Percentiles rank a stretch among this genome's conserved stretches.
These are phyloP conservation scores for Fraxinus platypoda DNA, from an alignment of 305 asterid genomes.

Conservation along the genomic window DNA sequence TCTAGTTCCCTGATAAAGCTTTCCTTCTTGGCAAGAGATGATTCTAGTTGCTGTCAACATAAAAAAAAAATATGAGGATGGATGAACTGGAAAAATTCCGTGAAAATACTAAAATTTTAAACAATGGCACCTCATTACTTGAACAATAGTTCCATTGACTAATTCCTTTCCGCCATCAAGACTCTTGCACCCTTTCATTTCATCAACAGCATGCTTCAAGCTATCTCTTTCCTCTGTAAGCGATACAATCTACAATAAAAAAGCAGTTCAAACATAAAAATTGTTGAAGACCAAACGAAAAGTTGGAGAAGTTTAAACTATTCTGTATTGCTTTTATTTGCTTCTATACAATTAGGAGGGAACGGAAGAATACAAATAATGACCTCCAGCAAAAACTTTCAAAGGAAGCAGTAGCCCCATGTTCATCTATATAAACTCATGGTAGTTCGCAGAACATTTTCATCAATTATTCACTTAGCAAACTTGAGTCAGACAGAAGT, in stretches of 20 bases:
- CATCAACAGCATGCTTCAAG: constrained; percentile 46
- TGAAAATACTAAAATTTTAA: constrained; percentile 5
- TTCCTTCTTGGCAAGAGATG: constrained; percentile 72
- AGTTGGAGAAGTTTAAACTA: constrained; percentile 1
- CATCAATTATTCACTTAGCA: background rate
- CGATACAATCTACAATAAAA: constrained; percentile 58
- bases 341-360: constrained; percentile 12
- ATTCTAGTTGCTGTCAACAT: constrained; percentile 74
- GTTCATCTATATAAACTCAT: background rate
- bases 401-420: constrained; percentile 1
- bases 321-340: constrained; percentile 12
- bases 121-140: constrained; percentile 38
- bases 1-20: constrained; percentile 66
- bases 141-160: constrained; percentile 48
- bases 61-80: constrained; percentile 26
- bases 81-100: constrained; percentile 21
- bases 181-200: constrained; percentile 48
- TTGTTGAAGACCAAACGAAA: constrained; percentile 15
- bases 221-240: constrained; percentile 67
- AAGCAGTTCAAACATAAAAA: constrained; percentile 30
- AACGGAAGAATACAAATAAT: constrained; percentile 8
- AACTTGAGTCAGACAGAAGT: constrained; percentile 1
- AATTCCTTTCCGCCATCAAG: constrained; percentile 54
- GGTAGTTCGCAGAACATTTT: constrained; percentile 8
- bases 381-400: constrained; percentile 7